Percentiles rank a stretch among this genome's conserved stretches.
These are phyloP conservation scores for Phytophthora pisi DNA, from an alignment of 352 stramenopile genomes.

Conservation along the genomic window DNA sequence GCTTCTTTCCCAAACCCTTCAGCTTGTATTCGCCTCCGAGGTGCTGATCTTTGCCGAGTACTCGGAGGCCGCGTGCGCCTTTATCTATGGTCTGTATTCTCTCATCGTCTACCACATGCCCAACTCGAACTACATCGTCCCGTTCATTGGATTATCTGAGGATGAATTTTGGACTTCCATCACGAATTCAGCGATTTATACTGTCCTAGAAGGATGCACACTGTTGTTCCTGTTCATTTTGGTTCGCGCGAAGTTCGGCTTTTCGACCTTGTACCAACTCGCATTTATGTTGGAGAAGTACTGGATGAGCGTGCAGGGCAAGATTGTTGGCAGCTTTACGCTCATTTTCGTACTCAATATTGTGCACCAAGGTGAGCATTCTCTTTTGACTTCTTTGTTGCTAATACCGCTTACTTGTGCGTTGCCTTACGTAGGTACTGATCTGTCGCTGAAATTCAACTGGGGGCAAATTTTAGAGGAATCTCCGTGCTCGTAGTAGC, in stretches of 20 bases:
- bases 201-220: conserved; percentile 17
- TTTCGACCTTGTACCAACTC: conserved; percentile 31
- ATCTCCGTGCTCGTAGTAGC: neutral
- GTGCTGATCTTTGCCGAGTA: conserved; percentile 37
- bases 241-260: conserved; percentile 30
- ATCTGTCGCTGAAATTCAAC: conserved; percentile 26
- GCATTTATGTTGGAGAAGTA: conserved; percentile 45
- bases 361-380: conserved; percentile 10
- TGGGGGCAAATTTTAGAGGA: conserved; percentile 25
- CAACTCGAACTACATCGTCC: conserved; percentile 22
- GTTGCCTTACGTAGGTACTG: conserved; percentile 12
- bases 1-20: conserved; percentile 26
- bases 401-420: neutral
- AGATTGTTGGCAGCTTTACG: conserved; percentile 29
- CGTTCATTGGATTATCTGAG: conserved; percentile 8
- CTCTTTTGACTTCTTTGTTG: too few relatives aligned
- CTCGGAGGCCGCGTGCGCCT: conserved; percentile 30
- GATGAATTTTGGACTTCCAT: conserved; percentile 12
- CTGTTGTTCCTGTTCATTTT: conserved; percentile 22
- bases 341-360: conserved; percentile 33
- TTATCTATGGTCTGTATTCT: conserved; percentile 33
- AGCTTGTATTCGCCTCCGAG: conserved; percentile 37
- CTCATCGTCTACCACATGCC: conserved; percentile 17
- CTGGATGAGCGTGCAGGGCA: conserved; percentile 32
- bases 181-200: conserved; percentile 15